These are phyloP conservation scores for Mortierella sp. DNA, from an alignment of 371 early-diverging fungal genomes.

Conservation along the genomic window DNA sequence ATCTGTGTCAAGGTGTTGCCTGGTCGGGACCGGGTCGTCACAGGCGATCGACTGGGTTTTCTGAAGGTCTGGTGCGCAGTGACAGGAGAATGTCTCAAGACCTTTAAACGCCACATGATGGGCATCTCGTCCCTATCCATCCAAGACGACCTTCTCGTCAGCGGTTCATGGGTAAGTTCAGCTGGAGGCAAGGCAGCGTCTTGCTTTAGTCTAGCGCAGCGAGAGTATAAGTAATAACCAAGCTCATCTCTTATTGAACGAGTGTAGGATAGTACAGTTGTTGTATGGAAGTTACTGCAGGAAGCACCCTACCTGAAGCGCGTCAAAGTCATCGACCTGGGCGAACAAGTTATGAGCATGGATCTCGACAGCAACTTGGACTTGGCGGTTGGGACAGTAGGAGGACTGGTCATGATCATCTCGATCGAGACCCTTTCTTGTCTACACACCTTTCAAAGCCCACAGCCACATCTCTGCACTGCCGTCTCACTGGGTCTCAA, in stretches of 20 bases:
- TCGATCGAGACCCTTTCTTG: conserved; percentile 40
- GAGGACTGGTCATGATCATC: conserved; percentile 46
- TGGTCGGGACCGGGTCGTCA: conserved; percentile 32
- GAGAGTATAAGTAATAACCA: not conserved
- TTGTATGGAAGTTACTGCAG: conserved; percentile 34
- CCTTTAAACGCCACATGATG: conserved; percentile 40
- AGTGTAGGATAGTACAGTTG: conserved; percentile 41
- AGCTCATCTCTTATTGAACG: not conserved
- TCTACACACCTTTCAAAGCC: conserved; percentile 29
- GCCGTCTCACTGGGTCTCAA: conserved; percentile 33
- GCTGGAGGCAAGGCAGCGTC: not conserved
- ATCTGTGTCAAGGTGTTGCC: conserved; percentile 39
- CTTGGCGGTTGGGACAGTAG: conserved; percentile 42
- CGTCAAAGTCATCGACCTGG: conserved; percentile 42
- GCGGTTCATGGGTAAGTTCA: conserved; percentile 52
- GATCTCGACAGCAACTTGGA: conserved; percentile 40
- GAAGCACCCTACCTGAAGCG: conserved; percentile 38
- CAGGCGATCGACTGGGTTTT: conserved; percentile 41
- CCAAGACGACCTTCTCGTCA: conserved; percentile 47
- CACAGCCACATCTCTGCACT: conserved; percentile 24
- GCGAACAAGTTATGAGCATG: conserved; percentile 49
- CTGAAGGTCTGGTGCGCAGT: conserved; percentile 41
- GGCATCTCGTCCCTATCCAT: conserved; percentile 40
- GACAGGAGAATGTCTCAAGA: conserved; percentile 35
- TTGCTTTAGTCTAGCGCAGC: not conserved